phyloP scores from a whole-genome alignment of 441 rosid species.

The Arabidopsis lyrata region DNA sequence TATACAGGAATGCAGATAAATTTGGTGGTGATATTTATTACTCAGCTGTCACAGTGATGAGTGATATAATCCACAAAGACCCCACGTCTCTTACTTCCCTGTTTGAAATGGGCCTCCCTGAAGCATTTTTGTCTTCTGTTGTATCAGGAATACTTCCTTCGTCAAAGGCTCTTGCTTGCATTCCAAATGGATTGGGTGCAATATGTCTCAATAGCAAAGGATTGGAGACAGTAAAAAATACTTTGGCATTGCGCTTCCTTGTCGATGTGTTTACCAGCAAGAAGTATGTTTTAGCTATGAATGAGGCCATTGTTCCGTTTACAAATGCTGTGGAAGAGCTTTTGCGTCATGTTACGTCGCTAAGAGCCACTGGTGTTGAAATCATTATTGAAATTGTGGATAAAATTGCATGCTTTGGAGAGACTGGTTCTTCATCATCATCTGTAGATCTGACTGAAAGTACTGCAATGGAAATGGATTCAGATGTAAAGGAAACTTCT shows the following conservation, averaged over 20 bases:
- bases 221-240: conserved; percentile 91
- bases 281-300: conserved; percentile 91
- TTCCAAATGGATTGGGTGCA: conserved; percentile 97
- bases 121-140: conserved; percentile 93
- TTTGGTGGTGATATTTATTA: conserved; percentile 96
- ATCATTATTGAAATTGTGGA: conserved; percentile 89
- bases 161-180: conserved; percentile 93
- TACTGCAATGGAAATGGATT: conserved; percentile 95
- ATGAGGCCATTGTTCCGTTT: conserved; percentile 96
- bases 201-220: conserved; percentile 96
- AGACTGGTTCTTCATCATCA: conserved; percentile 53
- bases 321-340: conserved; percentile 99
- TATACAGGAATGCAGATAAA: conserved; percentile 80
- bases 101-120: conserved; percentile 93
- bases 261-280: conserved; percentile 86
- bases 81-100: conserved; percentile 86
- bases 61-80: conserved; percentile 98
- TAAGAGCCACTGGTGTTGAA: conserved; percentile 92
- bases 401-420: conserved; percentile 75
- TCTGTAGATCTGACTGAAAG: conserved; percentile 61
- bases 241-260: conserved; percentile 83
- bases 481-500: conserved; percentile 71
- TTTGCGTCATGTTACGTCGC: conserved; percentile 88
- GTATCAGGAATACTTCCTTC: conserved; percentile 88
- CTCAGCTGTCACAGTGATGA: conserved; percentile 99